Base-by-base conservation (phyloP, 176 grass and related monocot genomes). In the Oryza rufipogon region DNA sequence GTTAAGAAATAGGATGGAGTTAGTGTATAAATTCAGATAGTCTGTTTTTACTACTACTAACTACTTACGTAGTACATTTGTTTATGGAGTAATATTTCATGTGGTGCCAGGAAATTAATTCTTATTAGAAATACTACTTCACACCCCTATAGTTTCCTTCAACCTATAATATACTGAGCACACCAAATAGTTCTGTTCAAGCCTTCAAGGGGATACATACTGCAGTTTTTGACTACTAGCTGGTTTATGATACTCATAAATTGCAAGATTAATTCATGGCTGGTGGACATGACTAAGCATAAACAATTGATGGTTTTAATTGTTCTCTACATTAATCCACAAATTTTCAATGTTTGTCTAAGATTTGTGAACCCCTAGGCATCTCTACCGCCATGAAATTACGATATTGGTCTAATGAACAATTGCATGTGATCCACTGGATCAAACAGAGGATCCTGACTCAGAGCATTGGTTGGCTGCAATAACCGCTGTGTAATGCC, bases 41-140 rank as follows among this genome's bases (percentile, higher is more conserved):
- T 69, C 11, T 44, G 11, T 44, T 54, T 74, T 66, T 36, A 32
- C 30, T 32, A 32, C 30, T 8, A 23, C n/a, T 66, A 46, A 68
- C 4, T 5, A 81, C 28, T 9, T 47, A n/a, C 30, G 30, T 32
- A 32, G 30, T 32, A 32, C 44, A 41, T 32, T 67, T 30, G 13
- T 73, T 51, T 58, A 65, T 58, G 39, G 39, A 41, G 39, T 20
- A 81, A 33, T 54, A 90, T 78, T 90, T 56, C 74, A 78, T 87
- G 63, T 79, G 47, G 3, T 61, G 19, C 41, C 48, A 84, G 15
- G 4, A 34, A 58, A 41, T 41, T 41, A 41, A 79, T 68, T 17
- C n/a, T 68, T 17, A 64, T 67, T 74, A 51, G 2, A 38, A 12
- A 11, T 73, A 17, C 42, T 23, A 75, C 3, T 47, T 16, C 9